phyloP scores from a whole-genome alignment of 495 filamentous ascomycete genomes.

The Talaromyces stipitatus region DNA sequence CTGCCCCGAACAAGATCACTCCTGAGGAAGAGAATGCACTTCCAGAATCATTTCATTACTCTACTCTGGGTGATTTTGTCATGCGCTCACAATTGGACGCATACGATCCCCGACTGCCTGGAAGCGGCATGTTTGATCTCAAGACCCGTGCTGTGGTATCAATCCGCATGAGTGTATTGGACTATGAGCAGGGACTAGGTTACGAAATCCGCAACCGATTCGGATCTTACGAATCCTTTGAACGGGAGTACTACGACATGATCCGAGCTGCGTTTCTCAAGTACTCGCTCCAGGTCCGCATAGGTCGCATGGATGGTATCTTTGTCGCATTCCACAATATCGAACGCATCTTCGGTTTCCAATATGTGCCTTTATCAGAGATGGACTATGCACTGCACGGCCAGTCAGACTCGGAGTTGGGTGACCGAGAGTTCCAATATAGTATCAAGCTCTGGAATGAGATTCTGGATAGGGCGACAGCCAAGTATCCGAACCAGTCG shows the following conservation, averaged over 20 bases:
- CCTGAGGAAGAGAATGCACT: constrained; percentile 55
- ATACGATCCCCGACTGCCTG: constrained; percentile 76
- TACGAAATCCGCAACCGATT: constrained; percentile 76
- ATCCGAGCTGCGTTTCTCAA: constrained; percentile 91
- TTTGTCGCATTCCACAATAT: constrained; percentile 98
- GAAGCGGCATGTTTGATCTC: constrained; percentile 92
- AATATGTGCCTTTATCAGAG: constrained; percentile 78
- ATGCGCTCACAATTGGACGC: constrained; percentile 97
- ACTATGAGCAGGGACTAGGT: constrained; percentile 66
- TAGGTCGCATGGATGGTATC: constrained; percentile 97
- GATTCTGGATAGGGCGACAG: constrained; percentile 63
- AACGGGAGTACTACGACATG: constrained; percentile 96
- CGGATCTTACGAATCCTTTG: constrained; percentile 81
- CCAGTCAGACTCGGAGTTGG: constrained; percentile 51
- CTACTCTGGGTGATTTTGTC: constrained; percentile 79
- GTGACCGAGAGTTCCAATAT: constrained; percentile 80
- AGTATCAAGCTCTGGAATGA: constrained; percentile 74
- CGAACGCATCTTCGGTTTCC: constrained; percentile 93
- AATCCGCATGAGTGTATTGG: constrained; percentile 73
- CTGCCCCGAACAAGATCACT: constrained; percentile 52
- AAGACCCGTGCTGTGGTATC: constrained; percentile 90
- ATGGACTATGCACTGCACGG: constrained; percentile 86
- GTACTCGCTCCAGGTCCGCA: constrained; percentile 90
- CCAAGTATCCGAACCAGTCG: constrained; percentile 61
- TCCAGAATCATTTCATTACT: constrained; percentile 79